A percentile compares a stretch with the other conserved stretches of the same genome.
These are phyloP conservation scores for Phaffomyces thermotolerans DNA, from an alignment of 805 yeast species.

Conservation along the genomic window DNA sequence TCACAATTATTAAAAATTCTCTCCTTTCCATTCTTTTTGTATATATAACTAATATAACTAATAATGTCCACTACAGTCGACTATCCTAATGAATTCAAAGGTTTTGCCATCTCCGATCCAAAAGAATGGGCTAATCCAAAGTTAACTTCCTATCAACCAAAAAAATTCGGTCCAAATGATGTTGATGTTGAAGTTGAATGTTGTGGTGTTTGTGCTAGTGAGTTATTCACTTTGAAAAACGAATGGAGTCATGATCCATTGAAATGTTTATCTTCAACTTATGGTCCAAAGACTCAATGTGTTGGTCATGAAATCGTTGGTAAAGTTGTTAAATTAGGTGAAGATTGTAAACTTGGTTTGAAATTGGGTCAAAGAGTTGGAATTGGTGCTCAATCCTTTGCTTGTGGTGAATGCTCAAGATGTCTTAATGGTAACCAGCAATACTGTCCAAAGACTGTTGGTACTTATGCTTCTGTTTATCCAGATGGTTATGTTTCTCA, in stretches of 20 bases:
- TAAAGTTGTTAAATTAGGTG: constrained; percentile 50
- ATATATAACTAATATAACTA: not conserved
- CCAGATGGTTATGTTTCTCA: constrained; percentile 42
- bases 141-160: constrained; percentile 42
- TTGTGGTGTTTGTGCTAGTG: constrained; percentile 67
- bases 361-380: constrained; percentile 75
- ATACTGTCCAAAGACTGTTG: constrained; percentile 42
- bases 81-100: constrained; percentile 54
- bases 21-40: too few relatives aligned
- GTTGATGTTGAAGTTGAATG: constrained; percentile 51
- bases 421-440: constrained; percentile 50
- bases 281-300: constrained; percentile 34
- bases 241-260: constrained; percentile 36
- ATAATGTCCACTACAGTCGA: constrained; percentile 20
- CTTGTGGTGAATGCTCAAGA: constrained; percentile 56
- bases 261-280: constrained; percentile 17
- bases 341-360: constrained; percentile 38
- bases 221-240: constrained; percentile 44
- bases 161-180: constrained; percentile 36
- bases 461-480: constrained; percentile 46
- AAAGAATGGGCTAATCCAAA: constrained; percentile 52
- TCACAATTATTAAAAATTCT: too few relatives aligned
- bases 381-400: constrained; percentile 60
- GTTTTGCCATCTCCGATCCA: constrained; percentile 46
- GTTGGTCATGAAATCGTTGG: constrained; percentile 73